These are phyloP conservation scores for Lepidium aucheri DNA, from an alignment of 345 rosid species.

Conservation along the genomic window DNA sequence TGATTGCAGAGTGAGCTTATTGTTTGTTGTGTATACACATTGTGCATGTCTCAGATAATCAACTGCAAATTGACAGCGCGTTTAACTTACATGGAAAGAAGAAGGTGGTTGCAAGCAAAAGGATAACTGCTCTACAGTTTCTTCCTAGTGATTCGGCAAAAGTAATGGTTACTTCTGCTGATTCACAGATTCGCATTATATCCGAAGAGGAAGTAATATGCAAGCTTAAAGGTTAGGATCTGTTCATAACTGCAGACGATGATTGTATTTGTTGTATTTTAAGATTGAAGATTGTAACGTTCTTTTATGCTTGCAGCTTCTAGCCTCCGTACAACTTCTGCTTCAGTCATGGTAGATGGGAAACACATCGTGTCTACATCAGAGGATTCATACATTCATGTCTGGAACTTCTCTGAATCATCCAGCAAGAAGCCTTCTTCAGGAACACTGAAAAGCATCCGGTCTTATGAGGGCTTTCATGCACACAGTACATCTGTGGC, in stretches of 20 bases:
- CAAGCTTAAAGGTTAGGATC: constrained; percentile 48
- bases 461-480: constrained; percentile 49
- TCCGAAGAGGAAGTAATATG: constrained; percentile 36
- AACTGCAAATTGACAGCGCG: constrained; percentile 56
- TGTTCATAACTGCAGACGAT: not conserved
- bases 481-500: constrained; percentile 54
- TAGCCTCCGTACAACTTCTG: constrained; percentile 38
- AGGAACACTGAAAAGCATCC: constrained; percentile 28
- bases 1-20: not conserved
- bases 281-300: not conserved
- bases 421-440: constrained; percentile 31
- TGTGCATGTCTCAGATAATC: constrained; percentile 32
- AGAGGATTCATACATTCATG: constrained; percentile 48
- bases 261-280: not conserved
- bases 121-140: constrained; percentile 58
- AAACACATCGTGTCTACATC: constrained; percentile 52
- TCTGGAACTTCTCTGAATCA: constrained; percentile 43
- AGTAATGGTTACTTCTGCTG: constrained; percentile 65
- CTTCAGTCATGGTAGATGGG: constrained; percentile 55
- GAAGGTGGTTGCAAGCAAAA: constrained; percentile 52
- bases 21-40: not conserved
- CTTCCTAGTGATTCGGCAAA: constrained; percentile 45
- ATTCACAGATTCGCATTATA: constrained; percentile 50
- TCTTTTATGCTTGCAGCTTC: constrained; percentile 26
- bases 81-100: constrained; percentile 56